Evolutionary conservation across 805 yeast genomes (phyloP).

Genomic region (Wickerhamiella brachini): DNA sequence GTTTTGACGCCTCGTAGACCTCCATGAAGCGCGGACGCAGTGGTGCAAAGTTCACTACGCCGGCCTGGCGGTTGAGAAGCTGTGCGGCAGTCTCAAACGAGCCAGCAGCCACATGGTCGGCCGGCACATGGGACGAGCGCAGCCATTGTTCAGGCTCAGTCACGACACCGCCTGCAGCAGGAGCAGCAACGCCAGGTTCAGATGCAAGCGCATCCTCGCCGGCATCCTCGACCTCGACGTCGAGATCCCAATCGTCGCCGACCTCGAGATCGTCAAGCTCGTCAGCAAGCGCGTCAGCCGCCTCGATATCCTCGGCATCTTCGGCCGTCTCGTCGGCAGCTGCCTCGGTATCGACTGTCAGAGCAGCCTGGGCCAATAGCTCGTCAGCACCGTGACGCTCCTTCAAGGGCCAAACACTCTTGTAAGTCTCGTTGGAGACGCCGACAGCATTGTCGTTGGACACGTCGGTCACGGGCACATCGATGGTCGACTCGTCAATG

Average conservation of each 20-base stretch:
- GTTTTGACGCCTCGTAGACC: conserved; percentile 67
- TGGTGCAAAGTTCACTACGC: conserved; percentile 78
- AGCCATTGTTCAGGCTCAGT: conserved; percentile 71
- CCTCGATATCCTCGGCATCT: conserved; percentile 19
- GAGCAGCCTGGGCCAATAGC: conserved; percentile 18
- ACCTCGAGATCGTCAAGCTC: conserved; percentile 32
- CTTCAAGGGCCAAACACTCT: conserved; percentile 69
- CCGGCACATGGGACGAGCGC: conserved; percentile 78
- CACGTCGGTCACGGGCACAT: conserved; percentile 32
- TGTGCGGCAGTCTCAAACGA: conserved; percentile 93
- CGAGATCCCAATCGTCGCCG: conserved; percentile 51
- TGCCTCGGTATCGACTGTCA: conserved; percentile 10
- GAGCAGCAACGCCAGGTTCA: conserved; percentile 28
- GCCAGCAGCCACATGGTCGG: conserved; percentile 90
- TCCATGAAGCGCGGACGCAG: conserved; percentile 70
- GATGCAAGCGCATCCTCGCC: conserved; percentile 47
- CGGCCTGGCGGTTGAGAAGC: conserved; percentile 77
- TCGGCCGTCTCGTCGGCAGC: conserved; percentile 18
- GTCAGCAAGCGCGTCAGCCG: conserved; percentile 29
- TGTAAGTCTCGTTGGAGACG: conserved; percentile 30
- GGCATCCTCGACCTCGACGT: conserved; percentile 52
- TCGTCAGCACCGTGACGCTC: conserved; percentile 27
- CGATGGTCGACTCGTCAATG: conserved; percentile 45
- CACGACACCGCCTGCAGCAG: conserved; percentile 27
- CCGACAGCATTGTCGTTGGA: conserved; percentile 32